Evolutionary conservation across 306 rosid genomes (phyloP), one percentile per base, ranked within the genome.

Genomic region (Myrica gale): DNA sequence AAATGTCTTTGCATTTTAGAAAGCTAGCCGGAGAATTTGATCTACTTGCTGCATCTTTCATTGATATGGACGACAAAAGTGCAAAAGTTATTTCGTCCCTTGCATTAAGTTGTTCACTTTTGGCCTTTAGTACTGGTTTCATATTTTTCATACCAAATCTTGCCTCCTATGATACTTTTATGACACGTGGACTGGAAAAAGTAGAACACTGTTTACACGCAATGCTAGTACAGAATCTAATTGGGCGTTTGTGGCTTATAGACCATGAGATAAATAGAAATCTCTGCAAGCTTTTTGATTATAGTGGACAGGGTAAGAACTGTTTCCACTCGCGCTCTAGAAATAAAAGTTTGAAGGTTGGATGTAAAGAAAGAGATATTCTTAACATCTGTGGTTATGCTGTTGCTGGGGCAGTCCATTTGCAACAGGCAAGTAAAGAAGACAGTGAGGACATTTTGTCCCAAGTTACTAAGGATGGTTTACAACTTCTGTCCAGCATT

Each of bases 41-140:
- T 73, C 85, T 89, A 55, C 54, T 87, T 51, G 68, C 74, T 32
- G 60, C 77, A 12, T 78, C 92, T 72, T 88, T 86, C 76, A 52
- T 89, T 46, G 90, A 78, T 79, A 91, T 88, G 45, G 97, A 89
- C 70, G 58, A 54, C 10, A 79, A 79, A 74, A 86, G 92, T 69
- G 80, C 81, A 43, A 68, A 70, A 43, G 67, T 81, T 60, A 82
- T 86, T 71, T 79, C 89, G 8, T 81, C 84, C 9, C 89, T 87
- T 80, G 81, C 88, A 52, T 55, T 87, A 19, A 78, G 82, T 76
- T 79, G 84, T 79, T 89, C 92, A 1, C n/a, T 91, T 65, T 80
- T 91, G 79, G 92, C 94, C 48, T 86, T 89, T 52, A 80, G 79
- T 67, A 45, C 85, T 37, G 84, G 90, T 63, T 87, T 83, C 75